Evolutionary conservation across 352 stramenopile genomes (phyloP), one percentile per base, ranked within the genome.

Genomic region (Phytophthora pini): DNA sequence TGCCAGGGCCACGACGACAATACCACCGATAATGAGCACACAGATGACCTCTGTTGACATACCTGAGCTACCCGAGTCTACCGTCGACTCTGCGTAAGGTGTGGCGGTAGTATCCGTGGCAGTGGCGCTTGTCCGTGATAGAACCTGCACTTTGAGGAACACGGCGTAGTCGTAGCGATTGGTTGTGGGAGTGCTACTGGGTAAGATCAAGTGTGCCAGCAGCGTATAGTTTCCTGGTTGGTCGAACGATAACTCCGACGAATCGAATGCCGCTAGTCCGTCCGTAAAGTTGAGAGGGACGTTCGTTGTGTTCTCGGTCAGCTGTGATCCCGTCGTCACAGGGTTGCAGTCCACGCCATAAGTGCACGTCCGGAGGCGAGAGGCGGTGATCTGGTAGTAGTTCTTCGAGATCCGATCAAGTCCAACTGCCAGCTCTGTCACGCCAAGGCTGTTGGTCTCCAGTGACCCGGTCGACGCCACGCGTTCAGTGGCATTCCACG

Each of bases 141-240:
- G 55, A 39, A 74, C 72, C 63, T 75, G 65, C 38, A 79, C 69
- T 45, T 80, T 87, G 43, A 68, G 74, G 29, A 77, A 92, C 54
- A 77, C 68, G 12, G 85, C 85, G 50, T 87, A 94, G 78, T 94
- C 85, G 55, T 82, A 89, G 1, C 85, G 76, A 39, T 74, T 65
- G 43, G 71, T 68, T 22, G 66, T 77, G 0, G 78, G 58, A 32
- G 65, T 73, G 12, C 56, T 68, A 13, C 81, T 83, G 0, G 85
- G 81, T 12, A 94, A 48, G 20, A 89, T 78, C 44, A 93, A 68
- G 50, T 92, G 85, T 2, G 82, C 82, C 39, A 90, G 55, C 22
- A 93, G 47, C 2, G 68, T 77, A 34, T 90, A 87, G 58, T 69
- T 77, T 34, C 82, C 82, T 2, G 79, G 51, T 0, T 64, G 54